Percentiles rank a stretch among this genome's conserved stretches.
Conservation (phyloP, 2,329 filamentous ascomycete genomes). For the Trichoderma polysporum region DNA sequence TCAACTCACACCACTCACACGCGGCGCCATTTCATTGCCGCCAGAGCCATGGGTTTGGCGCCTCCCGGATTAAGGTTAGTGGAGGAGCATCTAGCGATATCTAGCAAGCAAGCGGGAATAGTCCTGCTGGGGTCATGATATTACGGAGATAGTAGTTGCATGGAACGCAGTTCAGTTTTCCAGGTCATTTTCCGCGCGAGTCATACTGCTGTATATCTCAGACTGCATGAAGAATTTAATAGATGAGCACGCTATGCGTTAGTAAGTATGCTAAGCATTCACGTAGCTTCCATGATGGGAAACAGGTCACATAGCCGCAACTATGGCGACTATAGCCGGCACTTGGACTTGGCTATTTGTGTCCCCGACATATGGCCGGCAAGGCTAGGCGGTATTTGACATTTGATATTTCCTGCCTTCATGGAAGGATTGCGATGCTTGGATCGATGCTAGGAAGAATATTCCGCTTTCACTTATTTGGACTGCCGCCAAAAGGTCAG, state of each 20-base stretch:
- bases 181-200: background rate
- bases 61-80: conserved; percentile 17
- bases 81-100: background rate
- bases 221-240: background rate
- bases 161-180: background rate
- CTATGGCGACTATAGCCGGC: conserved; percentile 12
- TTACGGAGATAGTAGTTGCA: background rate
- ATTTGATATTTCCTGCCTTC: background rate
- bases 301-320: conserved; percentile 6
- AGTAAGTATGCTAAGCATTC: background rate
- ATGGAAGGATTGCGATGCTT: conserved; percentile 9
- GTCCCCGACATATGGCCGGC: conserved; percentile 14
- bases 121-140: background rate
- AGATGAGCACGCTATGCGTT: conserved; percentile 6
- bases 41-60: conserved; percentile 5
- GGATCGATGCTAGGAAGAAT: background rate
- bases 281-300: background rate
- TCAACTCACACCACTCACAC: background rate
- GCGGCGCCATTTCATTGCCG: conserved; percentile 9
- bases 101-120: background rate
- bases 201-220: conserved; percentile 5
- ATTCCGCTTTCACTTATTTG: background rate
- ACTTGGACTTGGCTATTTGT: background rate
- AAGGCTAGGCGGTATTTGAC: conserved; percentile 6
- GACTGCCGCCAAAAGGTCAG: background rate